Percentiles rank a stretch among this genome's conserved stretches.
Evolutionary conservation across 1,284 basidiomycete species (phyloP).

Genomic region (Cystobasidium pallidum): DNA sequence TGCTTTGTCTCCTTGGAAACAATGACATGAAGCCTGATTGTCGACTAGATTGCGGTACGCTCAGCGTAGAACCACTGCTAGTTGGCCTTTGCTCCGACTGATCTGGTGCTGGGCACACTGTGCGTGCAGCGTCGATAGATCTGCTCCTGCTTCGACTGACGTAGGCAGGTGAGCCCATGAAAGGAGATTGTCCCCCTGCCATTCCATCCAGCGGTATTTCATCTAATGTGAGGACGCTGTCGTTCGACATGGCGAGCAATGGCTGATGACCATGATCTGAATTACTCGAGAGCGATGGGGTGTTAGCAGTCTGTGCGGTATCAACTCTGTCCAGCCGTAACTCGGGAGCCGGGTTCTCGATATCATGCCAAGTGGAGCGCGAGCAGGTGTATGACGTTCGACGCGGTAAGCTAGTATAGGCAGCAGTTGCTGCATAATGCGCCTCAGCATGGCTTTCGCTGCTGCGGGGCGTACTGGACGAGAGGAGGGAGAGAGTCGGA

Average conservation of each 20-base stretch:
- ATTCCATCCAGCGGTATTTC: slow-evolving; percentile 24
- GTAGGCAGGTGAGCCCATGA: slow-evolving; percentile 33
- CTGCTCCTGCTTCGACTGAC: slow-evolving; percentile 29
- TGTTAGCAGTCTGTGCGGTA: neutral
- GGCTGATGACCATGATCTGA: slow-evolving; percentile 18
- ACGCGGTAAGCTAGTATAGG: neutral
- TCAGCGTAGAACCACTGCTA: neutral
- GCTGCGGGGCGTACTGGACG: neutral
- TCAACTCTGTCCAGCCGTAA: slow-evolving; percentile 30
- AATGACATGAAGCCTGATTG: slow-evolving; percentile 13
- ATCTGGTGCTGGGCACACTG: neutral
- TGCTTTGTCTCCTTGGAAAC: slow-evolving; percentile 15
- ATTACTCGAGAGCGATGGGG: neutral
- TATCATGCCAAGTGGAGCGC: slow-evolving; percentile 14
- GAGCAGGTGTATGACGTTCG: slow-evolving; percentile 8
- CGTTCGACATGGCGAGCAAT: slow-evolving; percentile 1
- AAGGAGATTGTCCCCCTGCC: slow-evolving; percentile 3
- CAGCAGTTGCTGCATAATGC: slow-evolving; percentile 20
- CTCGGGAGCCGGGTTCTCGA: slow-evolving; percentile 37
- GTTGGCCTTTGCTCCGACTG: neutral
- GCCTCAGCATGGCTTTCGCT: neutral
- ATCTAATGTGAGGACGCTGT: slow-evolving; percentile 13
- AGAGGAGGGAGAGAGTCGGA: neutral
- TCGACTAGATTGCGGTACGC: neutral
- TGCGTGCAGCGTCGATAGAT: slow-evolving; percentile 31